Conservation (phyloP, 306 rosid genomes). For the Trifolium subterraneum region DNA sequence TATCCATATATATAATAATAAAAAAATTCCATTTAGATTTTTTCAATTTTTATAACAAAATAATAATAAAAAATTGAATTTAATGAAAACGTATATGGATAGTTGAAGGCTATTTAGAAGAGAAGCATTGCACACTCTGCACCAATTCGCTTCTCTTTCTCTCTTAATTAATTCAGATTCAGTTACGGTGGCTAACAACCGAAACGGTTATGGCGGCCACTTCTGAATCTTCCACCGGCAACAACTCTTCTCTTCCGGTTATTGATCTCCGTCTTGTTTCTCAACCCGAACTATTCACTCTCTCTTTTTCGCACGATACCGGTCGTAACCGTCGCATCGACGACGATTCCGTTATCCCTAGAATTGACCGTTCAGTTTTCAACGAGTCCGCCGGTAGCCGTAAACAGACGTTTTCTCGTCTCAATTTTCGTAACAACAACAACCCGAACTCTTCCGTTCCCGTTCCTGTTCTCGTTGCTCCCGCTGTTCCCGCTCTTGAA, state of each 20-base stretch:
- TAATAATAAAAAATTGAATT: neutral
- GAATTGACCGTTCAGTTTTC: constrained; percentile 89
- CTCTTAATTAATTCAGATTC: constrained; percentile 9
- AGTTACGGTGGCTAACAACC: neutral
- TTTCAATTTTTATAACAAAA: neutral
- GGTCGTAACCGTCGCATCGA: constrained; percentile 35
- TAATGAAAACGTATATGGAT: neutral
- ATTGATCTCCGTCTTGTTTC: constrained; percentile 75
- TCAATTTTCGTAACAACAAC: constrained; percentile 66
- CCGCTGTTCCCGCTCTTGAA: constrained; percentile 31
- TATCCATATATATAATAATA: too few relatives aligned
- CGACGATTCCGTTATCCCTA: constrained; percentile 64
- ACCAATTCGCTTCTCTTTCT: neutral
- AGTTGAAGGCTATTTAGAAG: constrained; percentile 33
- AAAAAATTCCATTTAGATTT: neutral
- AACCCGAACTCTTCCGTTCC: constrained; percentile 36
- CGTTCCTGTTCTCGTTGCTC: neutral
- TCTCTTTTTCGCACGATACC: constrained; percentile 63
- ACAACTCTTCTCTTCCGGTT: constrained; percentile 50
- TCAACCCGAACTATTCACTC: constrained; percentile 71
- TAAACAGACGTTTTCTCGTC: constrained; percentile 83
- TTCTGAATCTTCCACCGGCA: constrained; percentile 42
- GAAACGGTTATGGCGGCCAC: constrained; percentile 57
- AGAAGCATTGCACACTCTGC: constrained; percentile 7
- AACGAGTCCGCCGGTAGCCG: constrained; percentile 97